These are phyloP conservation scores for Lolium rigidum DNA, from an alignment of 176 grass and related monocot species.

Conservation along the genomic window DNA sequence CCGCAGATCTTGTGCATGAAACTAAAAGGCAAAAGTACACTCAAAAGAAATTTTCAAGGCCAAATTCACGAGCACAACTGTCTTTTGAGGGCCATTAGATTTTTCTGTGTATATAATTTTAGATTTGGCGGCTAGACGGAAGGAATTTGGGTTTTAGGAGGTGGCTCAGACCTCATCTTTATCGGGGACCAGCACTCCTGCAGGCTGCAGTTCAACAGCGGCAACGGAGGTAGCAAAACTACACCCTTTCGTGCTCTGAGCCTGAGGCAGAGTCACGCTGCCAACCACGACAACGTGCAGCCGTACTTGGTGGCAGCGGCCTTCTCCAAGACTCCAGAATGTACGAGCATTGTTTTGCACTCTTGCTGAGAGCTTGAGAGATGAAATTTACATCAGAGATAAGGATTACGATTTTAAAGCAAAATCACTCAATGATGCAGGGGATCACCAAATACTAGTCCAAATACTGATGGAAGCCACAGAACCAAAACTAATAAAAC, in stretches of 20 bases:
- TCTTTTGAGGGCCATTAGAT: not conserved
- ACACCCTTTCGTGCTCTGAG: not conserved
- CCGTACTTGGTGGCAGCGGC: not conserved
- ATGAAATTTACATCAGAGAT: not conserved
- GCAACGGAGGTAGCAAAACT: not conserved
- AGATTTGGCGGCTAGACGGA: not conserved
- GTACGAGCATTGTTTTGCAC: not conserved
- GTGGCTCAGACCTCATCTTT: not conserved
- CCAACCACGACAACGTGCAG: not conserved
- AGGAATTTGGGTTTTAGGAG: not conserved
- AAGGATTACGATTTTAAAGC: not conserved
- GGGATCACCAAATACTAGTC: not conserved
- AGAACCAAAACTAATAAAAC: not conserved
- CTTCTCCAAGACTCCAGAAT: not conserved
- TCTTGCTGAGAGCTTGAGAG: conserved; percentile 3
- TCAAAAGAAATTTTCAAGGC: not conserved
- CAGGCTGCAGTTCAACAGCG: too few species aligned
- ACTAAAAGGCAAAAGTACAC: not conserved
- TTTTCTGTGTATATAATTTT: not conserved
- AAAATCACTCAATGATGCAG: not conserved
- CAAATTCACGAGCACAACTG: not conserved
- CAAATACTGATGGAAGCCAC: not conserved
- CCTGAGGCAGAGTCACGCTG: not conserved
- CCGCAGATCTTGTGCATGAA: not conserved
- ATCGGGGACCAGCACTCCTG: not conserved